Base-by-base conservation (phyloP, 805 yeast species). In the Maudiozyma serrabonitensis region DNA sequence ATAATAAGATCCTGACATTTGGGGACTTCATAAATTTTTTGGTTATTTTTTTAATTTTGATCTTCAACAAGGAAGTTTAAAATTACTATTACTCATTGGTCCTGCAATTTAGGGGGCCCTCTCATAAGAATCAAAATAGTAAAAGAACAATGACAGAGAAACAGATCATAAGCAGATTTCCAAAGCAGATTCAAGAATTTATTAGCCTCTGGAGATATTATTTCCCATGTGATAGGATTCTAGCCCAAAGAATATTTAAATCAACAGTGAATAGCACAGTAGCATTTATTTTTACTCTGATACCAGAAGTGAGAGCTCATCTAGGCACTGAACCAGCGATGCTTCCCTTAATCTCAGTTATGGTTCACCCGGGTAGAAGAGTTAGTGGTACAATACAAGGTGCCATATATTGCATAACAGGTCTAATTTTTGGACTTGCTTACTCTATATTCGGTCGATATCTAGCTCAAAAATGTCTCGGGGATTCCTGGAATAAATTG, bases 281-380 rank as follows among this genome's bases (percentile, higher is more conserved):
- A 1, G 71, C 77, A 16, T 67, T 73, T 32, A 68, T 71, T 3
- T 64, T 75, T 32, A 69, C 73, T 48, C 53, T 74, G 25, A 68
- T 70, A 3, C 71, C 72, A 0, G 60, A 64, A 18, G 66, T 72
- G 1, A 54, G 69, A 25, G 52, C 43, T 9, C 59, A 54, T 9
- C 43, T 75, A 16, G 79, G 79, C 4, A 56, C 56, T 5, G 70
- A 72, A 37, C 71, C 75, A 1, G 73, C 74, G 11, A 69, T 75
- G 70, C 56, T 75, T 11, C 74, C 76, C 0, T 53, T 75, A 40
- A 67, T 73, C 5, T 69, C 77, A 1, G 78, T 75, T 15, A 73
- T 72, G 57, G 72, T 72, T 5, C 77, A 74, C 53, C 78, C 79
- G 2, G 79, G 79, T 0, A 67, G 78, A 52, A 65, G 80, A 46